Conservation (phyloP, 1,284 basidiomycete species). For the Xerocomus cyaneibrunnescens region DNA sequence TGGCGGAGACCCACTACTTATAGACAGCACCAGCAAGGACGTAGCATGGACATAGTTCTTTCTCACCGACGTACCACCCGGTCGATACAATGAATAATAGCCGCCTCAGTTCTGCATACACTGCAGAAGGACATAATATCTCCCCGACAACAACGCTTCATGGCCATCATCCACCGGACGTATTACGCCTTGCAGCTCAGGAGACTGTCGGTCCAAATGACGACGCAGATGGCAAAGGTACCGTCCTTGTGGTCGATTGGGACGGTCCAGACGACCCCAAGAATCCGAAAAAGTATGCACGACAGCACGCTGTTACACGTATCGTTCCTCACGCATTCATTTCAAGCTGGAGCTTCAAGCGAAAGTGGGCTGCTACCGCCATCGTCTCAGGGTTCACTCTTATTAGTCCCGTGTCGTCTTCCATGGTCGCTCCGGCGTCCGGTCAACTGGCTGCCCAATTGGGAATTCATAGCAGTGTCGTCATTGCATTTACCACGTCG, state of each 20-base stretch:
- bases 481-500: constrained; percentile 61
- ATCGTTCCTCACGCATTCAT: neutral
- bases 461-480: constrained; percentile 49
- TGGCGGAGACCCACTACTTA: neutral
- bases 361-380: constrained; percentile 49
- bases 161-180: neutral
- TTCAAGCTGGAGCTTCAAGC: constrained; percentile 46
- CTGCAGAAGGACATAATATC: neutral
- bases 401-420: constrained; percentile 51
- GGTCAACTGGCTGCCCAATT: constrained; percentile 53
- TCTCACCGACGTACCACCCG: neutral
- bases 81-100: neutral
- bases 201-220: neutral
- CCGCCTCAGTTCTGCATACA: neutral
- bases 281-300: constrained; percentile 37
- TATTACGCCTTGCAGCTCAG: neutral
- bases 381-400: constrained; percentile 53
- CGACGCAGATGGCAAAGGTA: neutral
- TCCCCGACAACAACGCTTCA: constrained; percentile 15
- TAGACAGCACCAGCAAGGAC: neutral
- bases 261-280: constrained; percentile 37
- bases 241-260: constrained; percentile 34
- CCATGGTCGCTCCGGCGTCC: constrained; percentile 70
- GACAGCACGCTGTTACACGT: no score
- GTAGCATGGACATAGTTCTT: neutral